These are phyloP conservation scores for Erysimum cheiri DNA, from an alignment of 441 rosid species.

Conservation along the genomic window DNA sequence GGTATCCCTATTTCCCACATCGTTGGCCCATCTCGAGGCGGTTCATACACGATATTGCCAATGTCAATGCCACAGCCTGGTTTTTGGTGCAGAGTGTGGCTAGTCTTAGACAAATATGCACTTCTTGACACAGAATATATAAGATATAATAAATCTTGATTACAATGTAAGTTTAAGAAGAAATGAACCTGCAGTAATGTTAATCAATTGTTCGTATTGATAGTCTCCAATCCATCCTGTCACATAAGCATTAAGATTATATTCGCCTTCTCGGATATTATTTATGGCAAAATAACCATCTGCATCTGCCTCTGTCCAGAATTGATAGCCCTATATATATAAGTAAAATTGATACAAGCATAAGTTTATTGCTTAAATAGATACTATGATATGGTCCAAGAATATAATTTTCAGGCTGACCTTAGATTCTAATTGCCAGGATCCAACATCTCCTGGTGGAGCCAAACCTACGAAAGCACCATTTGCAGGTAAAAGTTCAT, in stretches of 20 bases:
- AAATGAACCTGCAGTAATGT: slow-evolving; percentile 54
- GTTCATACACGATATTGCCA: slow-evolving; percentile 65
- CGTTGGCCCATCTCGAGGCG: slow-evolving; percentile 85
- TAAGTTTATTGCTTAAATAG: slow-evolving; percentile 2
- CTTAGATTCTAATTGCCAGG: slow-evolving; percentile 88
- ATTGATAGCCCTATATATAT: slow-evolving; percentile 61
- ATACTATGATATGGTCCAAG: slow-evolving; percentile 11
- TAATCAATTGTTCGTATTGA: slow-evolving; percentile 42
- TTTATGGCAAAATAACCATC: slow-evolving; percentile 54
- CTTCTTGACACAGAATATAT: slow-evolving; percentile 10
- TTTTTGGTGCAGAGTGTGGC: slow-evolving; percentile 13
- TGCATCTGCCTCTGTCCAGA: slow-evolving; percentile 61
- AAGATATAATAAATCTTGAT: not conserved
- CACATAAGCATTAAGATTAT: slow-evolving; percentile 67
- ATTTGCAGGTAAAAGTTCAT: slow-evolving; percentile 51
- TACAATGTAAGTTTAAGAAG: not conserved
- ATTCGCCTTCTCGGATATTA: slow-evolving; percentile 53
- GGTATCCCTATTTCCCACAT: slow-evolving; percentile 93
- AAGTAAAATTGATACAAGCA: not conserved
- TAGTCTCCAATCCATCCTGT: slow-evolving; percentile 70
- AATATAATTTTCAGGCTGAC: slow-evolving; percentile 36
- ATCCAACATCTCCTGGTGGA: slow-evolving; percentile 72
- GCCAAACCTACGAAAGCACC: slow-evolving; percentile 78
- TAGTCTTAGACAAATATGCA: not conserved
- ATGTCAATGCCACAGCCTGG: slow-evolving; percentile 62